A percentile compares a stretch with the other conserved stretches of the same genome.
phyloP scores from a whole-genome alignment of 805 yeast genomes.

The Candida vartiovaarae region DNA sequence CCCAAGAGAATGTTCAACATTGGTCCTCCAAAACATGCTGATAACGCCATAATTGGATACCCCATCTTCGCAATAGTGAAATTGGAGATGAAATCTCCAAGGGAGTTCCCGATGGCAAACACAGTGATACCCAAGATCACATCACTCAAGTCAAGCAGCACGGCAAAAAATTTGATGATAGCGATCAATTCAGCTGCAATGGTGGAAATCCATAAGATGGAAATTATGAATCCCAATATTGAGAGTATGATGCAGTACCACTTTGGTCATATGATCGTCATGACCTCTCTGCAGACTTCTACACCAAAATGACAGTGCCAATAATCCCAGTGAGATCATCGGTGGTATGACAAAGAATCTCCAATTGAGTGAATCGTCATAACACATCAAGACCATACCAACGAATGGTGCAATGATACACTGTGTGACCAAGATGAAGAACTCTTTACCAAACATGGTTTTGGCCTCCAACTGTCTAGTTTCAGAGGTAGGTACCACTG shows the following conservation, averaged over 20 bases:
- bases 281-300: neutral
- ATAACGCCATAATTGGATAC: slow-evolving; percentile 83
- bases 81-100: slow-evolving; percentile 86
- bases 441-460: slow-evolving; percentile 14
- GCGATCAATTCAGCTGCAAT: slow-evolving; percentile 44
- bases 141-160: slow-evolving; percentile 57
- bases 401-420: slow-evolving; percentile 25
- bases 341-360: slow-evolving; percentile 3
- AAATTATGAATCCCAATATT: slow-evolving; percentile 54
- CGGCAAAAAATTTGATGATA: slow-evolving; percentile 54
- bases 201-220: slow-evolving; percentile 66
- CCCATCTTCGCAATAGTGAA: slow-evolving; percentile 79
- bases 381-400: slow-evolving; percentile 9
- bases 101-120: slow-evolving; percentile 89
- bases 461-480: slow-evolving; percentile 14
- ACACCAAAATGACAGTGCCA: neutral
- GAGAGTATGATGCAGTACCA: slow-evolving; percentile 20
- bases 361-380: slow-evolving; percentile 4
- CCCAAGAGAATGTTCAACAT: slow-evolving; percentile 71
- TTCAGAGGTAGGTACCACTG: slow-evolving; percentile 22
- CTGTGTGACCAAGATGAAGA: slow-evolving; percentile 25
- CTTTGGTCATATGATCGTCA: neutral
- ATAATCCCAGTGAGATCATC: slow-evolving; percentile 3
- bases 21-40: slow-evolving; percentile 96
- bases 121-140: slow-evolving; percentile 83